phyloP scores from a whole-genome alignment of 495 filamentous ascomycete genomes.

The Astrocystis sublimbata region DNA sequence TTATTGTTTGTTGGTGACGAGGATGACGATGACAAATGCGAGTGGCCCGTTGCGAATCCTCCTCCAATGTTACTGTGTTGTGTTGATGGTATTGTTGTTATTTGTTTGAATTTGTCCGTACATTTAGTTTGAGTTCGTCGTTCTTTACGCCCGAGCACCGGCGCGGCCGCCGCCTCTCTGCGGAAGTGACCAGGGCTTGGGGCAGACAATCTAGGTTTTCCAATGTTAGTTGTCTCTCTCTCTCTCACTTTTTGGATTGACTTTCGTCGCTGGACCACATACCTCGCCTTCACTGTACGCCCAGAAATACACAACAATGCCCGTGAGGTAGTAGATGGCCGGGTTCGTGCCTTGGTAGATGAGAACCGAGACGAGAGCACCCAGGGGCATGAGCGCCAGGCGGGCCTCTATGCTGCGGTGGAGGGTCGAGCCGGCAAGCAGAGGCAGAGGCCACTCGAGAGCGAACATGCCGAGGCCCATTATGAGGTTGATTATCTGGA shows the following conservation, averaged over 20 bases:
- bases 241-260: neutral
- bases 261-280: neutral
- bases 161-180: constrained; percentile 36
- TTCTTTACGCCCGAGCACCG: constrained; percentile 11
- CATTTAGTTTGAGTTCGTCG: neutral
- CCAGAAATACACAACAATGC: constrained; percentile 90
- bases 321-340: constrained; percentile 89
- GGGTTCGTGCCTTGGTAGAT: constrained; percentile 92
- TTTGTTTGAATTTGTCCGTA: neutral
- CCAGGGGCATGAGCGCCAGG: constrained; percentile 80
- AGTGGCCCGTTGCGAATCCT: too few relatives aligned
- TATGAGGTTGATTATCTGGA: constrained; percentile 95
- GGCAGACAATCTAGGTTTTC: constrained; percentile 46
- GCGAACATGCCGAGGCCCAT: constrained; percentile 77
- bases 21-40: neutral
- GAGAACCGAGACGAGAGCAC: constrained; percentile 69
- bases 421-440: constrained; percentile 64
- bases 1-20: too few relatives aligned
- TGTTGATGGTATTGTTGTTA: neutral
- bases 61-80: too few relatives aligned
- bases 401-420: constrained; percentile 88
- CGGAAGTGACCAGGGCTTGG: constrained; percentile 55
- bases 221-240: neutral
- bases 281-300: constrained; percentile 97
- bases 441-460: constrained; percentile 86